Conservation (phyloP, 2,329 filamentous ascomycete species). For the Parasarocladium wereldwijsianum region DNA sequence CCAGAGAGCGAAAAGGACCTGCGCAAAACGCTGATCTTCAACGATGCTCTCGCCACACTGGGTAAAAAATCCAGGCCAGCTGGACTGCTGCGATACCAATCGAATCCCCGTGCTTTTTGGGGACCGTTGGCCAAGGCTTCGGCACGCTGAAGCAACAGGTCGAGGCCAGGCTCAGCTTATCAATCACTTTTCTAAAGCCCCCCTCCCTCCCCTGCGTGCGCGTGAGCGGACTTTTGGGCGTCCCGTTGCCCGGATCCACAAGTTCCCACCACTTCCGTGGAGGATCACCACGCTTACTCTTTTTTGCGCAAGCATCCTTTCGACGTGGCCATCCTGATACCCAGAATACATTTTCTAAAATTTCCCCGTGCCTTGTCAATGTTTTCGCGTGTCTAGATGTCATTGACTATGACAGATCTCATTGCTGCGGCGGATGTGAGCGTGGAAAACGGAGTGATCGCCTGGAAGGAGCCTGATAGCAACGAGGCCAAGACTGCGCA, state of each 20-base stretch:
- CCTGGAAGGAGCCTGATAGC: constrained; percentile 12
- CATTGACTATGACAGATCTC: not conserved
- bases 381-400: too few relatives aligned
- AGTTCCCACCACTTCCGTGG: too few relatives aligned
- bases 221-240: too few relatives aligned
- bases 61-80: constrained; percentile 54
- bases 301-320: too few relatives aligned
- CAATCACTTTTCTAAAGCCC: not conserved
- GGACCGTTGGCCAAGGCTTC: constrained; percentile 58
- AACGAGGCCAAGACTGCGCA: constrained; percentile 10
- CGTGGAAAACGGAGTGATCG: constrained; percentile 11
- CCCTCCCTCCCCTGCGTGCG: too few relatives aligned
- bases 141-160: constrained; percentile 35
- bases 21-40: constrained; percentile 52
- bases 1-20: constrained; percentile 19
- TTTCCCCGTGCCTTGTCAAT: too few relatives aligned
- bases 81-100: constrained; percentile 72
- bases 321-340: too few relatives aligned
- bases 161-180: too few relatives aligned
- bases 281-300: too few relatives aligned
- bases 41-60: constrained; percentile 61
- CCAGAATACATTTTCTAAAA: too few relatives aligned
- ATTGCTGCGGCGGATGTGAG: constrained; percentile 4
- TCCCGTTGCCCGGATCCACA: too few relatives aligned
- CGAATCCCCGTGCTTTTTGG: constrained; percentile 87